These are phyloP conservation scores for Dionaea muscipula DNA, from an alignment of 179 eudicot species.

Conservation along the genomic window DNA sequence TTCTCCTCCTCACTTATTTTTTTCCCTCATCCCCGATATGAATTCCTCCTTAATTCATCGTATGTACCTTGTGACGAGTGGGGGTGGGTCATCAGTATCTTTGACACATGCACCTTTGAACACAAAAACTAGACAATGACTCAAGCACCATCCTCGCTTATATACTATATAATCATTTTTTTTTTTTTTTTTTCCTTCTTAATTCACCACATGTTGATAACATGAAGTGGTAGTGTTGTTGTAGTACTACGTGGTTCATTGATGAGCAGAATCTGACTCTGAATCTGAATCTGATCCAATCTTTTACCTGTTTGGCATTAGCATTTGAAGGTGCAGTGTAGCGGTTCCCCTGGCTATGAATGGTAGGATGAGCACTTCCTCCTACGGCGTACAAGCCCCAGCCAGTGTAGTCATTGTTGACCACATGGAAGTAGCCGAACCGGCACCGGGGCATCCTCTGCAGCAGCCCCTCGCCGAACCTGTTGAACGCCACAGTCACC, in stretches of 20 bases:
- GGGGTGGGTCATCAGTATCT: no score
- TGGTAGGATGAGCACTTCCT: conserved; percentile 32
- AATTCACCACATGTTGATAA: no score
- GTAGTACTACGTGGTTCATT: no score
- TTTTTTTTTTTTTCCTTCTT: no score
- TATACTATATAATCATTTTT: no score
- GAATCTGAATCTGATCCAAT: not conserved
- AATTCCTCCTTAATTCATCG: no score
- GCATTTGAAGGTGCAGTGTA: conserved; percentile 32
- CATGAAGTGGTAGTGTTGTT: no score
- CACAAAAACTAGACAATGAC: not conserved
- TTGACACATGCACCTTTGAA: not conserved
- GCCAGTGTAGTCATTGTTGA: conserved; percentile 34
- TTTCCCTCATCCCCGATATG: no score
- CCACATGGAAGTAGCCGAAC: conserved; percentile 33
- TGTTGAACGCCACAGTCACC: conserved; percentile 34
- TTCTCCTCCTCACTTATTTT: no score
- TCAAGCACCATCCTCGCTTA: no score
- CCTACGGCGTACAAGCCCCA: conserved; percentile 38
- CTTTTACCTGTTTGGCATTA: conserved; percentile 28
- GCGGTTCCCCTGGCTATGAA: conserved; percentile 41
- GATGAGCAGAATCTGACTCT: no score
- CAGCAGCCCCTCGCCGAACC: conserved; percentile 26
- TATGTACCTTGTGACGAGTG: no score
- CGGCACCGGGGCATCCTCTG: conserved; percentile 40